Percentiles rank a stretch among this genome's conserved stretches.
These are phyloP conservation scores for Aphanocladium album DNA, from an alignment of 2,329 filamentous ascomycete genomes.

Conservation along the genomic window DNA sequence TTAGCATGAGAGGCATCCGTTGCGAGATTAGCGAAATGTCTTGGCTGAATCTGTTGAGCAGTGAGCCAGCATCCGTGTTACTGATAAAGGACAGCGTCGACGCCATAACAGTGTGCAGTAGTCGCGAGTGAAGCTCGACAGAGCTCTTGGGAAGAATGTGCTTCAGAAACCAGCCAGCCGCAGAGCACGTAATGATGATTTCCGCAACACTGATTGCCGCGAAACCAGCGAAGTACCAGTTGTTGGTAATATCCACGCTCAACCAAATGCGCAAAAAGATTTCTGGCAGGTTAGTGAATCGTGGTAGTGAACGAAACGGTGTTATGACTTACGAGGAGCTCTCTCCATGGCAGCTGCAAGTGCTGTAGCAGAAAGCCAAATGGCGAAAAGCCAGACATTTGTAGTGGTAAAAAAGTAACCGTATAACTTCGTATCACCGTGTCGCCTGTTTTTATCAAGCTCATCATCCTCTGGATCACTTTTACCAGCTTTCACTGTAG, in stretches of 20 bases:
- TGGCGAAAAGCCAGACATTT: neutral
- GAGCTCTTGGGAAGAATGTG: neutral
- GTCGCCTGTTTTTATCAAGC: neutral
- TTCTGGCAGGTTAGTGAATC: neutral
- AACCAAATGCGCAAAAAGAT: neutral
- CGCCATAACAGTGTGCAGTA: neutral
- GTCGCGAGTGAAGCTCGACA: neutral
- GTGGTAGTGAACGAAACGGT: neutral
- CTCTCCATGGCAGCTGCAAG: neutral
- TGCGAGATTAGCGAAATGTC: slow-evolving; percentile 13
- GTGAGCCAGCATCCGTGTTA: neutral
- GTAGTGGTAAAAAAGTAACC: neutral
- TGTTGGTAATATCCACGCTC: neutral
- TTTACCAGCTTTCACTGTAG: neutral
- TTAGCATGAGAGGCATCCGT: neutral
- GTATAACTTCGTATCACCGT: neutral
- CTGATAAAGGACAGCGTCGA: slow-evolving; percentile 17
- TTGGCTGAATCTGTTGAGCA: slow-evolving; percentile 21
- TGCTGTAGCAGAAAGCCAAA: neutral
- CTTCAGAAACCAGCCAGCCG: neutral
- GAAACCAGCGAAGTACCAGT: neutral
- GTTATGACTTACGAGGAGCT: neutral
- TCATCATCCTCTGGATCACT: neutral
- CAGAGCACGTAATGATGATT: neutral
- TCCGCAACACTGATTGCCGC: neutral